Percentiles rank a stretch among this genome's conserved stretches.
phyloP scores from a whole-genome alignment of 2,329 filamentous ascomycete genomes.

The Xylaria sp. region DNA sequence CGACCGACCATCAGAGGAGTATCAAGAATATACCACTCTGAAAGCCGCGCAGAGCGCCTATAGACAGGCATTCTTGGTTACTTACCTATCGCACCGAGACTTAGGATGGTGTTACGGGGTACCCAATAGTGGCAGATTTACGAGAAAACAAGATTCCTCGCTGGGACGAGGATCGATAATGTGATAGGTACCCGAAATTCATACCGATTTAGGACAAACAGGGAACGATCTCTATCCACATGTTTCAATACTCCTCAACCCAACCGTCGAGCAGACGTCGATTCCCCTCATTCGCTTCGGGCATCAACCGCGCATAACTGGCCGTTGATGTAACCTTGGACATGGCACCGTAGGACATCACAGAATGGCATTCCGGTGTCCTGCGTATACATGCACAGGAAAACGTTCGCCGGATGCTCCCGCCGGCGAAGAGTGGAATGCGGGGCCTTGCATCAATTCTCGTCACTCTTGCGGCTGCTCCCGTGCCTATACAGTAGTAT shows the following conservation, averaged over 20 bases:
- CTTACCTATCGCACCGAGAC: neutral
- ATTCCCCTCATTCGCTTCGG: neutral
- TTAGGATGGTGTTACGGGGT: neutral
- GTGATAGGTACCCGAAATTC: neutral
- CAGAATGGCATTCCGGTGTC: neutral
- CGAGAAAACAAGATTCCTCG: neutral
- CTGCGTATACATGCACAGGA: neutral
- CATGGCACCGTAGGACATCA: neutral
- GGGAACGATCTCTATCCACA: neutral
- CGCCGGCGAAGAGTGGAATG: neutral
- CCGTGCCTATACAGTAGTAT: neutral
- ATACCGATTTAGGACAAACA: neutral
- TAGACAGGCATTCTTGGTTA: neutral
- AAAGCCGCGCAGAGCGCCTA: slow-evolving; percentile 2
- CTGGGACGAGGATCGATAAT: neutral
- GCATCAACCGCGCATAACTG: neutral
- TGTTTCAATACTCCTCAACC: too few relatives aligned
- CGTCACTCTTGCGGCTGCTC: neutral
- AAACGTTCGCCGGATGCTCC: neutral
- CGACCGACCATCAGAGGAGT: neutral
- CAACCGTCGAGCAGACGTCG: neutral
- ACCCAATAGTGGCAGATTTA: slow-evolving; percentile 2
- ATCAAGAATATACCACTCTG: neutral
- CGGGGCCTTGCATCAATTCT: neutral
- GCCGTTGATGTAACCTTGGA: neutral